phyloP scores from a whole-genome alignment of 495 filamentous ascomycete genomes.

The Daldinia grandis region DNA sequence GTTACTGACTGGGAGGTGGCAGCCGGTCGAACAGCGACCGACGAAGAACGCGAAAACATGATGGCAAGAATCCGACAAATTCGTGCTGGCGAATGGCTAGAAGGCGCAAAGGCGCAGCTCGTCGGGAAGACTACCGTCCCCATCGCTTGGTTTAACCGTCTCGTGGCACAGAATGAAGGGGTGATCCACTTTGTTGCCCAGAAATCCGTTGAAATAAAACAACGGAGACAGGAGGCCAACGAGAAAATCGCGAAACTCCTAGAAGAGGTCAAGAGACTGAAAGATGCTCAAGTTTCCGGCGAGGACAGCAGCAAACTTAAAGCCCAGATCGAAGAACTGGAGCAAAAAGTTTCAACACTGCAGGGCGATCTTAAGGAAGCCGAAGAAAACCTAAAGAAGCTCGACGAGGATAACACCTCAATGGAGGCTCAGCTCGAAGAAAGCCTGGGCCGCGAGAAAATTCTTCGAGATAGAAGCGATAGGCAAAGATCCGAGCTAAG shows the following conservation, averaged over 20 bases:
- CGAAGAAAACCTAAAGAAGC: not conserved
- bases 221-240: not conserved
- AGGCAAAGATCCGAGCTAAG: not conserved
- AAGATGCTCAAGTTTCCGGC: not conserved
- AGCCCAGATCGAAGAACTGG: not conserved
- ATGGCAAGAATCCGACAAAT: conserved; percentile 5
- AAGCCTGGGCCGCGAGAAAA: not conserved
- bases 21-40: not conserved
- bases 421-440: not conserved
- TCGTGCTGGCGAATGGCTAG: conserved; percentile 28
- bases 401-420: not conserved
- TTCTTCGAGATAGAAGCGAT: not conserved
- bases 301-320: not conserved
- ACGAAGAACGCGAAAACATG: conserved; percentile 10
- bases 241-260: not conserved
- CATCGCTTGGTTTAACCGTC: conserved; percentile 33
- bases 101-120: conserved; percentile 18
- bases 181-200: conserved; percentile 7
- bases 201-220: not conserved
- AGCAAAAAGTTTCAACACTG: not conserved
- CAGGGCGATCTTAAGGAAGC: not conserved
- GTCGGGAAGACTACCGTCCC: conserved; percentile 18
- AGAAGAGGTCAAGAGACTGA: not conserved
- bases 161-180: conserved; percentile 30
- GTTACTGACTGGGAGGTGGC: conserved; percentile 6